Conservation (phyloP, 345 rosid genomes). For the Salix brachista region DNA sequence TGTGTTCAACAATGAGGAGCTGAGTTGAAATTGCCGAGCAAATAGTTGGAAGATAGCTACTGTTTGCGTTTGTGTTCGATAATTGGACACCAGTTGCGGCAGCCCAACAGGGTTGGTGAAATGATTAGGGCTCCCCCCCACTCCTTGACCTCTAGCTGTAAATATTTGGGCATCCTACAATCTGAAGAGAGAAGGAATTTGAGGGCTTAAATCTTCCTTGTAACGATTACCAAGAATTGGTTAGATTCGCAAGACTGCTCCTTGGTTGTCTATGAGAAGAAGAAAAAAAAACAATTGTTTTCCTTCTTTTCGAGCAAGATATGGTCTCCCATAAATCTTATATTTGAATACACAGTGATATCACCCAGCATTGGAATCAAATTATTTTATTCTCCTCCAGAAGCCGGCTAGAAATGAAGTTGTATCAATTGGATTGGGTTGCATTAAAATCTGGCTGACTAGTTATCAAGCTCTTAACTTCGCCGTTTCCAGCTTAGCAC, state of each 20-base stretch:
- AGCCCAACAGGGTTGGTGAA: background rate
- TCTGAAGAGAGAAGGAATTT: too few species aligned
- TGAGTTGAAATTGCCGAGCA: conserved; percentile 13
- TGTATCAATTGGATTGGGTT: background rate
- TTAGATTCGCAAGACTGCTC: background rate
- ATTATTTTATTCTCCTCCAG: background rate
- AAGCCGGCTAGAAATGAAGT: background rate
- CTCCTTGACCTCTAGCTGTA: background rate
- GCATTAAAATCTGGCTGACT: background rate
- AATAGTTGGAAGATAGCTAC: background rate
- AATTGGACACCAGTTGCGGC: background rate
- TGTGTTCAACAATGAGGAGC: conserved; percentile 2
- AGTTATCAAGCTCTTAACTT: conserved; percentile 1
- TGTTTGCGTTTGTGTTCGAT: background rate
- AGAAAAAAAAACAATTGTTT: background rate
- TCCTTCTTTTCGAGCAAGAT: background rate
- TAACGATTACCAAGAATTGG: background rate
- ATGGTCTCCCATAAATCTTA: background rate
- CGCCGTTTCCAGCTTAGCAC: conserved; percentile 34
- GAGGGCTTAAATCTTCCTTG: background rate
- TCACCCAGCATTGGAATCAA: background rate
- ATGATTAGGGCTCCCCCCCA: background rate
- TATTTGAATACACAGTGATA: background rate
- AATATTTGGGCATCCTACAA: background rate
- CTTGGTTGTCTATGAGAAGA: background rate